Base-by-base conservation (phyloP, 108 stramenopile species). In the Cylindrotheca fusiformis region DNA sequence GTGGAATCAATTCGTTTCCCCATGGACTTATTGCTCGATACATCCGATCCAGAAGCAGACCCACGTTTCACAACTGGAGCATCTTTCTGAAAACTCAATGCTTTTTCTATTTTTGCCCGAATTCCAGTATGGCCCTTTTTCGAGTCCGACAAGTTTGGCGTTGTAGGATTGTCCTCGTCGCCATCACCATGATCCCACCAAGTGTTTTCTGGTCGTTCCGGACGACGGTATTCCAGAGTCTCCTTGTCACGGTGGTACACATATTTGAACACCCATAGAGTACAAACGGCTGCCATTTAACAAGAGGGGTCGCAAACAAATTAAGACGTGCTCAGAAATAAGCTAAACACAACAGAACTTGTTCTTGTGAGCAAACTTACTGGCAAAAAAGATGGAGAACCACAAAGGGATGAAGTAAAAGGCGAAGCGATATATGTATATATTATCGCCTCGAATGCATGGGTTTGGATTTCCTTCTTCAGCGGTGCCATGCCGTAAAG, bases 401-500 rank as follows among this genome's bases (percentile, higher is more conserved):
- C 57, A 67, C 4, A 67, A 48, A 1, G 57, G 48, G 2, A 50
- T 32, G 1, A 48, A 23, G 33, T 53, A 52, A 59, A 66, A 56
- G 31, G 14, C 5, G 22, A 20, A 75, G 1, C 68, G 74, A 44
- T 71, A 76, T 6, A 77, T 5, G 67, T 67, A 72, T 0, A 60
- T 62, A 46, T 81, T 73, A 41, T 81, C 27, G 2, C 80, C 80
- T 29, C 80, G 66, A 41, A 41, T 41, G 36, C 36, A 41, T 41
- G 36, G 36, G 36, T 41, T 41, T 6, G 6, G 10, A 41, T 41
- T 41, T 14, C 36, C 36, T n/a, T 46, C 67, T 0, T 64, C 76
- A 4, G 32, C 63, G 10, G 60, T 51, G 18, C 59, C 54, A 10
- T 48, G n/a, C 27, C 58, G 47, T 1, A 26, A n/a, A 26, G 32